phyloP scores from a whole-genome alignment of 768 basidiomycete genomes.

The Asterophora parasitica region DNA sequence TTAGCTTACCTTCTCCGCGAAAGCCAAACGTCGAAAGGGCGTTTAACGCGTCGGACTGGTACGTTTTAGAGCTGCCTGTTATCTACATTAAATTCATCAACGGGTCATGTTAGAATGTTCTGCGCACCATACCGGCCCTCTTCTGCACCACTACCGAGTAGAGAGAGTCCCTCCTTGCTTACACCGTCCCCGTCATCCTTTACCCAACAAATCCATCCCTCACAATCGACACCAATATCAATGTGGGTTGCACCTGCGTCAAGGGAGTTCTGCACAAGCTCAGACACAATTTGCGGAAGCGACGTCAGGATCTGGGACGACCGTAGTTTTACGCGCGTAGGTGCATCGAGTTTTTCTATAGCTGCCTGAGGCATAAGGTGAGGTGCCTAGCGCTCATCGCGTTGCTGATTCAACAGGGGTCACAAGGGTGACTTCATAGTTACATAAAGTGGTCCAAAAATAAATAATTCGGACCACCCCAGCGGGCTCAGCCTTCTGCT shows the following conservation, averaged over 20 bases:
- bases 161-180: conserved; percentile 47
- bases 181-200: conserved; percentile 85
- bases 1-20: conserved; percentile 78
- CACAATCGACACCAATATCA: conserved; percentile 67
- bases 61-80: conserved; percentile 72
- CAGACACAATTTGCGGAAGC: conserved; percentile 71
- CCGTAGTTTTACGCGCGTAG: conserved; percentile 69
- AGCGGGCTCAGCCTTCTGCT: too few species aligned
- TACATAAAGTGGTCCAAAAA: too few species aligned
- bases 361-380: conserved; percentile 12
- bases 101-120: not conserved
- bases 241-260: conserved; percentile 73
- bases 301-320: conserved; percentile 84
- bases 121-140: conserved; percentile 66
- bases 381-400: too few species aligned
- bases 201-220: conserved; percentile 81
- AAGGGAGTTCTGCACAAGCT: conserved; percentile 86
- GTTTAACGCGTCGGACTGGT: conserved; percentile 44
- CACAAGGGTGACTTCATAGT: too few species aligned
- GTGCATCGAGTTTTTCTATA: conserved; percentile 47
- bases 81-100: not conserved
- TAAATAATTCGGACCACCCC: too few species aligned
- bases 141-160: conserved; percentile 48
- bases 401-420: too few species aligned
- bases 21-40: conserved; percentile 75